A percentile compares a stretch with the other conserved stretches of the same genome.
Conservation (phyloP, 2,329 filamentous ascomycete species). For the Beauveria asiatica region DNA sequence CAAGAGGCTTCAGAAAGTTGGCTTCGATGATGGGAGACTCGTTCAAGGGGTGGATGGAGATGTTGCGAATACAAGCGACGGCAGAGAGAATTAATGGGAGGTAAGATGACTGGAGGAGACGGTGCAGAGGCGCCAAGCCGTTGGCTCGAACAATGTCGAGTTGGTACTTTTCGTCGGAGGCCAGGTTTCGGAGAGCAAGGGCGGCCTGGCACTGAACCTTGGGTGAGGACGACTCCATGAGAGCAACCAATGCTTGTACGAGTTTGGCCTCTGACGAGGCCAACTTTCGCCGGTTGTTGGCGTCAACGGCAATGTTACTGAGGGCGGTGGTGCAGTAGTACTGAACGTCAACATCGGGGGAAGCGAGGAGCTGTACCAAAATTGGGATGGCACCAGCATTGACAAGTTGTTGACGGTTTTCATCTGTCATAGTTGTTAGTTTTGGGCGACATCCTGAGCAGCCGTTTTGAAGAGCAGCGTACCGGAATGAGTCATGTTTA, state of each 20-base stretch:
- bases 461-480: slow-evolving; percentile 23
- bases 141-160: slow-evolving; percentile 90
- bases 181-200: slow-evolving; percentile 84
- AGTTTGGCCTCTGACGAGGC: slow-evolving; percentile 85
- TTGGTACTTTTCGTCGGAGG: slow-evolving; percentile 97
- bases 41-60: slow-evolving; percentile 95
- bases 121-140: slow-evolving; percentile 75
- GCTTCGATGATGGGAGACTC: slow-evolving; percentile 98
- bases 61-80: slow-evolving; percentile 96
- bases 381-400: slow-evolving; percentile 97
- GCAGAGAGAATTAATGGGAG: slow-evolving; percentile 92
- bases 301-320: slow-evolving; percentile 96
- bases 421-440: slow-evolving; percentile 50
- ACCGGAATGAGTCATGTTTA: slow-evolving; percentile 99
- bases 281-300: slow-evolving; percentile 81
- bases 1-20: slow-evolving; percentile 86
- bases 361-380: slow-evolving; percentile 87
- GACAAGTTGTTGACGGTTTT: slow-evolving; percentile 95
- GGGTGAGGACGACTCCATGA: slow-evolving; percentile 95
- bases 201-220: slow-evolving; percentile 98
- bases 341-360: slow-evolving; percentile 91
- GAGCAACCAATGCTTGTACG: slow-evolving; percentile 84
- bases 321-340: slow-evolving; percentile 98
- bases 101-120: slow-evolving; percentile 89
- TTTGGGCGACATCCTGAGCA: not conserved